A percentile compares a stretch with the other conserved stretches of the same genome.
These are phyloP conservation scores for Epichloe aotearoae DNA, from an alignment of 2,329 filamentous ascomycete genomes.

Conservation along the genomic window DNA sequence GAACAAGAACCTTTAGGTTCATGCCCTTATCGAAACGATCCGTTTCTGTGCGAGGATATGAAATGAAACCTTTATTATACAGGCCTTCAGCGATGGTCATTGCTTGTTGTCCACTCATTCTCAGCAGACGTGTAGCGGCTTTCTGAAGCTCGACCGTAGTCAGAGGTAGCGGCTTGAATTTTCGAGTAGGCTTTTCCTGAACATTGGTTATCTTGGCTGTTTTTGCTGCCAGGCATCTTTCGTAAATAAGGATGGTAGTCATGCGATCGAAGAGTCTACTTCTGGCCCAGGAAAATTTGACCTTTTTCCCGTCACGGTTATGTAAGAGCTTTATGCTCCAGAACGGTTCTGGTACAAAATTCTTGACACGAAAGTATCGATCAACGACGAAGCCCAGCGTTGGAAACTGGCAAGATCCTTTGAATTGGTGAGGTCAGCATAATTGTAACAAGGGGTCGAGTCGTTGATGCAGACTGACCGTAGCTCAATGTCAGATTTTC, in stretches of 20 bases:
- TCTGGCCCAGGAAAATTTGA: conserved; percentile 74
- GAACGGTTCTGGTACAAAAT: conserved; percentile 84
- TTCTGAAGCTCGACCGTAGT: conserved; percentile 97
- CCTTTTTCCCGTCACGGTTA: conserved; percentile 60
- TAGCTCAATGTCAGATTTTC: conserved; percentile 63
- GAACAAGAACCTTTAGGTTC: conserved; percentile 64
- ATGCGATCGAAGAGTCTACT: conserved; percentile 80
- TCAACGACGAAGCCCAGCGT: conserved; percentile 96
- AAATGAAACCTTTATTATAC: conserved; percentile 93
- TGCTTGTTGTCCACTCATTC: conserved; percentile 81
- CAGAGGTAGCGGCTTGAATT: conserved; percentile 84
- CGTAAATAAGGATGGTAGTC: conserved; percentile 67
- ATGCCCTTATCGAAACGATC: conserved; percentile 90
- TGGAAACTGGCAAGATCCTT: conserved; percentile 92
- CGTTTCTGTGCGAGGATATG: conserved; percentile 93
- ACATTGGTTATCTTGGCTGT: conserved; percentile 72
- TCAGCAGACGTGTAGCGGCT: conserved; percentile 76
- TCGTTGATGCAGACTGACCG: conserved; percentile 33
- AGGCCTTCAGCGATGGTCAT: conserved; percentile 80
- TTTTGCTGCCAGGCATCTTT: conserved; percentile 67
- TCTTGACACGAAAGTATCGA: conserved; percentile 83
- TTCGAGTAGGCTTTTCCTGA: conserved; percentile 80
- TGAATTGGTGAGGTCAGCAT: neutral
- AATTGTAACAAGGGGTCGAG: neutral
- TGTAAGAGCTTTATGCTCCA: conserved; percentile 86